These are phyloP conservation scores for Acacia melanoxylon DNA, from an alignment of 306 rosid species.

Conservation along the genomic window DNA sequence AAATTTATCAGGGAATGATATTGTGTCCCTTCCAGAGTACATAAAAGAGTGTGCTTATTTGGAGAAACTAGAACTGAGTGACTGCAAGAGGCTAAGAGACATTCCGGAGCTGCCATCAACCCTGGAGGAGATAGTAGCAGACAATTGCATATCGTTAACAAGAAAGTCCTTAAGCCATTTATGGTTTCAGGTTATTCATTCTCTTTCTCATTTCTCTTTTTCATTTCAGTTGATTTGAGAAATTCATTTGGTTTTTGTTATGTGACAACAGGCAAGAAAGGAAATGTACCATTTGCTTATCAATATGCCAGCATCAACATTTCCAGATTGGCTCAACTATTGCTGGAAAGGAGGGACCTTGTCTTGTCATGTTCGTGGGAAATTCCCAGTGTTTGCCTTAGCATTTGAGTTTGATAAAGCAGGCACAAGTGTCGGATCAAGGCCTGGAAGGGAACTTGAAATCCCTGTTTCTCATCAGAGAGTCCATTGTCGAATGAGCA, in stretches of 20 bases:
- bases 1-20: neutral
- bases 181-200: conserved; percentile 28
- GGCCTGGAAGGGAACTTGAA: neutral
- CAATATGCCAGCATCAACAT: neutral
- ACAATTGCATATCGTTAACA: neutral
- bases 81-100: neutral
- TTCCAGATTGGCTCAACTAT: neutral
- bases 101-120: conserved; percentile 22
- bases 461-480: neutral
- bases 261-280: neutral
- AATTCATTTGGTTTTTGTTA: neutral
- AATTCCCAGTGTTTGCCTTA: neutral
- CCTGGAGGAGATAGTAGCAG: neutral
- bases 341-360: neutral
- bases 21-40: conserved; percentile 17
- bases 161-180: neutral
- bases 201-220: neutral
- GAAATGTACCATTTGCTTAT: neutral
- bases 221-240: neutral
- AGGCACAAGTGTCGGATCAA: neutral
- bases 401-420: neutral
- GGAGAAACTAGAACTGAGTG: neutral
- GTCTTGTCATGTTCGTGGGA: neutral
- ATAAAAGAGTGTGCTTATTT: conserved; percentile 13
- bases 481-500: neutral